Base-by-base conservation (phyloP, 306 rosid species). In the Quercus engelmannii region DNA sequence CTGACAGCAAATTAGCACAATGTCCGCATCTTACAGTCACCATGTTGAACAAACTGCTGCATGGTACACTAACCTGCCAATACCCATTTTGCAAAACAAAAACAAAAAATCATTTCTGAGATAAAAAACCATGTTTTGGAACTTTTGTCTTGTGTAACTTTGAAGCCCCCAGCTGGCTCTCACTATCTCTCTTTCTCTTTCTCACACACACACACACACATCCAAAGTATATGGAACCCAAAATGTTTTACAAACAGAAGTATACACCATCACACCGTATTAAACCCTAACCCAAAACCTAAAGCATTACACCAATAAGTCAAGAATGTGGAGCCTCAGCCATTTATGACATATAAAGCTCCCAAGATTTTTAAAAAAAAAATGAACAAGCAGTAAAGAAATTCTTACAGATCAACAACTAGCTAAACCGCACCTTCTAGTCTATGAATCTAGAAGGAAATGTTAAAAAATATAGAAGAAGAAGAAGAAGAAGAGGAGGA, bases 21-120 rank as follows among this genome's bases (percentile, higher is more conserved):
- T 95, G 98, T 43, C 99, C 99, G 67, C 99, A 95, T 88, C 99
- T 91, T 74, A 95, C 98, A 33, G 99, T 95, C 85, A 88, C 98
- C 31, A 89, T 70, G 78, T 88, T 87, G 77, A 81, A 82, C 86
- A 88, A 15, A 81, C 83, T 87, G 90, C 82, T 89, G 85, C 80
- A 82, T 90, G 99, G 99, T 85, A 95, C 99, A 85, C 89, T 95
- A 63, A 95, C 99, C 99, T 95, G 90, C 85, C 58, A 76, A 69
- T 54, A n/a, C 46, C 81, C 82, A 80, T 63, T 84, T 71, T 25
- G 7, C 54, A 49, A 58, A 70, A 38, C 26, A 76, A 79, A 73
- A 61, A 33, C 20, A 71, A 54, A 76, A 31, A 18, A 62, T 28
- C 63, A 65, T 78, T 74, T 38, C 55, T 19, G 26, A 55, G 21